Evolutionary conservation across 495 filamentous ascomycete species (phyloP).

Genomic region (Aspergillus taichungensis): DNA sequence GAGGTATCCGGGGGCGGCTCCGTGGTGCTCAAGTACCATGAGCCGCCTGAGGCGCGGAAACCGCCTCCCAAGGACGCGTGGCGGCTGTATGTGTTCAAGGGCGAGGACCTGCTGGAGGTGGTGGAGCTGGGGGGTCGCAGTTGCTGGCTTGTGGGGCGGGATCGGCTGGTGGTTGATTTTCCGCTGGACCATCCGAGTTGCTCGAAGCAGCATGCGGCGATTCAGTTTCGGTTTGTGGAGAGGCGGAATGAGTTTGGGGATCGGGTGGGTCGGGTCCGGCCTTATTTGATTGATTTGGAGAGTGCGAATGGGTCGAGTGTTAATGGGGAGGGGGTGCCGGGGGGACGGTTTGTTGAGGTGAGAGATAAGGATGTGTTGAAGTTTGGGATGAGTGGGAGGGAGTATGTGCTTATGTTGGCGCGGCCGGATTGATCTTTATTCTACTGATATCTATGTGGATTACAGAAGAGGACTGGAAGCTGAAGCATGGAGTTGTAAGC

Average conservation of each 20-base stretch:
- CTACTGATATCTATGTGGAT: too few relatives aligned
- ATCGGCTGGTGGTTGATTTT: slow-evolving; percentile 70
- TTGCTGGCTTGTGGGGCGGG: slow-evolving; percentile 87
- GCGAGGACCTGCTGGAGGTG: slow-evolving; percentile 65
- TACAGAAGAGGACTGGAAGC: too few relatives aligned
- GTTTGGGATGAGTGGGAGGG: slow-evolving; percentile 80
- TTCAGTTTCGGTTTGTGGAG: slow-evolving; percentile 83
- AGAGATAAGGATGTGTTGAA: slow-evolving; percentile 78
- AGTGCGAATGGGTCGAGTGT: slow-evolving; percentile 86
- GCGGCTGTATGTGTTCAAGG: slow-evolving; percentile 93
- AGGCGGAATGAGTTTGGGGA: slow-evolving; percentile 82
- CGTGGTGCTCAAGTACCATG: slow-evolving; percentile 88
- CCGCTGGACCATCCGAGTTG: slow-evolving; percentile 82
- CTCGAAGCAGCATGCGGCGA: slow-evolving; percentile 88
- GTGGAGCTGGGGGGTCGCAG: slow-evolving; percentile 64
- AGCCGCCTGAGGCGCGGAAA: slow-evolving; percentile 87
- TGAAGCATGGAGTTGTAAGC: too few relatives aligned
- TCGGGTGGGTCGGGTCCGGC: slow-evolving; percentile 69
- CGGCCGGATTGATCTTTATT: slow-evolving; percentile 11
- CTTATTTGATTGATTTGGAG: slow-evolving; percentile 89
- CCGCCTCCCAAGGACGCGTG: slow-evolving; percentile 68
- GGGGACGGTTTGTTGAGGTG: slow-evolving; percentile 75
- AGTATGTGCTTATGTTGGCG: slow-evolving; percentile 75
- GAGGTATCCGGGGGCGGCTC: slow-evolving; percentile 49
- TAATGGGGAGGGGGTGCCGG: slow-evolving; percentile 64